Percentiles rank a stretch among this genome's conserved stretches.
phyloP scores from a whole-genome alignment of 2,329 filamentous ascomycete genomes.

The Orbilia ellipsospora region DNA sequence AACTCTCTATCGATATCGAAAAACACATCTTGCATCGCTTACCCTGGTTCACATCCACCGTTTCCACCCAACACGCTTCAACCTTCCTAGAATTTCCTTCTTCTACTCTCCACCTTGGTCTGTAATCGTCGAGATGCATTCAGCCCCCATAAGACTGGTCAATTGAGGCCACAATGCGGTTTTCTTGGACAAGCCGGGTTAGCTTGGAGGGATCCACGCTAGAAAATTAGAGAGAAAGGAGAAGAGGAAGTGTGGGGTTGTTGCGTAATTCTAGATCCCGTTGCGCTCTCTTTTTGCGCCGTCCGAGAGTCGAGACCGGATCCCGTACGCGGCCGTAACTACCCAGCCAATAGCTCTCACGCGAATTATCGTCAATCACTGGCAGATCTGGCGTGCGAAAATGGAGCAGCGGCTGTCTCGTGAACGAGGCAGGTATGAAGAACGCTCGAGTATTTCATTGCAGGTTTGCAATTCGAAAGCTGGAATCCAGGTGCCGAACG shows the following conservation, averaged over 20 bases:
- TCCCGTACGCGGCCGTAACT: constrained; percentile 33
- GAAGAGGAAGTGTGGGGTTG: constrained; percentile 28
- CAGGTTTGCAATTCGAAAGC: too few relatives aligned
- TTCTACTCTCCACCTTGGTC: background rate
- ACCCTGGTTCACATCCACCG: constrained; percentile 18
- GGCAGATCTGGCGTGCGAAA: too few relatives aligned
- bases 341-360: constrained; percentile 34
- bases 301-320: background rate
- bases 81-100: constrained; percentile 10
- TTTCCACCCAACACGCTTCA: constrained; percentile 24
- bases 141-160: constrained; percentile 5
- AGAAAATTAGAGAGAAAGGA: background rate
- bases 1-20: constrained; percentile 46
- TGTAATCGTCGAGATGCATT: constrained; percentile 26
- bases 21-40: constrained; percentile 39
- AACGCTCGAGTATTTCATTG: too few relatives aligned
- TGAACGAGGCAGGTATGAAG: too few relatives aligned
- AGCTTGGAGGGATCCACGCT: background rate
- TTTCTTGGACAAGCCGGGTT: too few relatives aligned
- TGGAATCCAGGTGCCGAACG: too few relatives aligned
- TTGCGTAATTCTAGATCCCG: background rate
- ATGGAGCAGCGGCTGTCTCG: too few relatives aligned
- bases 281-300: too few relatives aligned
- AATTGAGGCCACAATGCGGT: constrained; percentile 12
- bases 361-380: constrained; percentile 10